These are phyloP conservation scores for Exophiala aquamarina DNA, from an alignment of 2,329 filamentous ascomycete genomes.

Conservation along the genomic window DNA sequence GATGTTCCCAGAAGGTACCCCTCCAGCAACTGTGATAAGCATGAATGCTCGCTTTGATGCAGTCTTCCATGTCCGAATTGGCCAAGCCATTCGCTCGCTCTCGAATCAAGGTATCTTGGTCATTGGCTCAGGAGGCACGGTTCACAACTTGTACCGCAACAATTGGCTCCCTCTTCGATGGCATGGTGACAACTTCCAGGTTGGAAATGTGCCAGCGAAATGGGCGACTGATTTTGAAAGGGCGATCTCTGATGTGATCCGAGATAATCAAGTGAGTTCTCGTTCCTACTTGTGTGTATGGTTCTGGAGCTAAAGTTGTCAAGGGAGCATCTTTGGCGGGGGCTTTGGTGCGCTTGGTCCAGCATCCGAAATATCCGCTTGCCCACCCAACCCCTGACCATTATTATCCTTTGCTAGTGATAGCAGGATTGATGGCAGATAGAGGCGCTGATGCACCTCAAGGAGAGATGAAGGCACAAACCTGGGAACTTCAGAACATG, in stretches of 20 bases:
- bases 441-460: slow-evolving; percentile 45
- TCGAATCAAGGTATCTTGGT: slow-evolving; percentile 33
- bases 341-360: slow-evolving; percentile 63
- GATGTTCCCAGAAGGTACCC: slow-evolving; percentile 60
- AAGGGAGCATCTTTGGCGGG: too few relatives aligned
- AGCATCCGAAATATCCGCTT: slow-evolving; percentile 65
- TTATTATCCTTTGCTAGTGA: slow-evolving; percentile 65
- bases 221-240: slow-evolving; percentile 67
- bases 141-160: slow-evolving; percentile 51
- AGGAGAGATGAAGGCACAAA: slow-evolving; percentile 55
- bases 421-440: slow-evolving; percentile 57
- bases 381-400: slow-evolving; percentile 71
- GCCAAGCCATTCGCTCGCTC: slow-evolving; percentile 55
- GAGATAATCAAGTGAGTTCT: slow-evolving; percentile 55
- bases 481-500: slow-evolving; percentile 63
- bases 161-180: slow-evolving; percentile 63
- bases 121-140: slow-evolving; percentile 8
- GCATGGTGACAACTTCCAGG: slow-evolving; percentile 63
- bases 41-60: slow-evolving; percentile 57
- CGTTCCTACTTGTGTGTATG: too few relatives aligned
- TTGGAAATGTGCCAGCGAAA: slow-evolving; percentile 57
- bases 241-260: slow-evolving; percentile 61
- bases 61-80: slow-evolving; percentile 57
- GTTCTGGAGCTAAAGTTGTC: too few relatives aligned
- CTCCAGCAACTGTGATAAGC: slow-evolving; percentile 61